phyloP scores from a whole-genome alignment of 2,329 filamentous ascomycete genomes.

The Teratosphaeria epicoccoides region DNA sequence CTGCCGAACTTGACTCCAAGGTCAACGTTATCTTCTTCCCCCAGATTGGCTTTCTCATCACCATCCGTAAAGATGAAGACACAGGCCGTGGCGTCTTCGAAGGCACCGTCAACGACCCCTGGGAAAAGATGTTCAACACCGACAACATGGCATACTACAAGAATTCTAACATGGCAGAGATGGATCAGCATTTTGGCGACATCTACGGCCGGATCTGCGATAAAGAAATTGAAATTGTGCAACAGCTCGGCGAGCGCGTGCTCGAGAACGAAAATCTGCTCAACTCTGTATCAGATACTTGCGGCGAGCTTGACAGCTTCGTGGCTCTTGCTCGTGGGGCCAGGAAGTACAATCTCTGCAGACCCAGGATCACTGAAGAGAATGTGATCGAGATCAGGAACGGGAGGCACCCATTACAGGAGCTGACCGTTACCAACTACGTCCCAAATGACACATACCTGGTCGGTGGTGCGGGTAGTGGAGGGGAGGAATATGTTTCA shows the following conservation, averaged over 20 bases:
- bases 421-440: slow-evolving; percentile 68
- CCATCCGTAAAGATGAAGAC: slow-evolving; percentile 52
- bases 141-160: slow-evolving; percentile 71
- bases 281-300: slow-evolving; percentile 60
- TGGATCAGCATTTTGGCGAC: slow-evolving; percentile 76
- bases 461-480: slow-evolving; percentile 44
- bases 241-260: slow-evolving; percentile 61
- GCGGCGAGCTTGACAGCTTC: slow-evolving; percentile 78
- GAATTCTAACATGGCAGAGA: slow-evolving; percentile 64
- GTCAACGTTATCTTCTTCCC: slow-evolving; percentile 82
- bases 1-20: slow-evolving; percentile 43
- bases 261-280: slow-evolving; percentile 59
- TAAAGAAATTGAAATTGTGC: slow-evolving; percentile 78
- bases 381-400: slow-evolving; percentile 64
- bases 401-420: slow-evolving; percentile 82
- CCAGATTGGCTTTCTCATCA: slow-evolving; percentile 80
- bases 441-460: slow-evolving; percentile 73
- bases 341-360: slow-evolving; percentile 57
- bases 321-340: slow-evolving; percentile 72
- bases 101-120: slow-evolving; percentile 50
- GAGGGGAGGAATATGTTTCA: not conserved
- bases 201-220: slow-evolving; percentile 78
- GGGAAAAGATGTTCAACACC: slow-evolving; percentile 69
- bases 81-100: slow-evolving; percentile 53
- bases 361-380: slow-evolving; percentile 57